Conservation (phyloP, 2,329 filamentous ascomycete genomes). For the Leptographium galeiforme region DNA sequence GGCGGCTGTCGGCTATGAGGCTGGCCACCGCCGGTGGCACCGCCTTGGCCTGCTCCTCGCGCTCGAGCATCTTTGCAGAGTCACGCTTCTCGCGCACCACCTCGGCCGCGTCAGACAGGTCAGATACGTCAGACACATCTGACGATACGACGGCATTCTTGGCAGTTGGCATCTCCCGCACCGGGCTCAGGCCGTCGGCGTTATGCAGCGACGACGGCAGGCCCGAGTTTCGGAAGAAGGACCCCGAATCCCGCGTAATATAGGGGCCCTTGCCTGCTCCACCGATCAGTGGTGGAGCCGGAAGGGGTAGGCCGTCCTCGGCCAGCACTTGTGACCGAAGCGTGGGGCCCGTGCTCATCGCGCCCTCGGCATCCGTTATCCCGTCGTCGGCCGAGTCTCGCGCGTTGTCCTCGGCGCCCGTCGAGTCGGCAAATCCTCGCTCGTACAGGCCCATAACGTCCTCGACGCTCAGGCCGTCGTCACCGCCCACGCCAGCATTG, state of each 20-base stretch:
- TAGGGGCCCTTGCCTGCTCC: conserved; percentile 4
- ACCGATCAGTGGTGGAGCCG: conserved; percentile 11
- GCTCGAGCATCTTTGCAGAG: conserved; percentile 34
- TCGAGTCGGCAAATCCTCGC: conserved; percentile 43
- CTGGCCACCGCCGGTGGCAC: background rate
- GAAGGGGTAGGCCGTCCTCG: background rate
- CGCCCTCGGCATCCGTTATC: conserved; percentile 9
- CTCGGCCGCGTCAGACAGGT: background rate
- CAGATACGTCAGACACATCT: background rate
- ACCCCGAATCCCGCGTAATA: conserved; percentile 23
- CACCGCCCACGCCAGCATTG: conserved; percentile 22
- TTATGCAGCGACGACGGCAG: conserved; percentile 21
- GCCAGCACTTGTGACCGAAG: background rate
- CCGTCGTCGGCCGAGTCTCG: conserved; percentile 21
- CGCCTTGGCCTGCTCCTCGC: conserved; percentile 10
- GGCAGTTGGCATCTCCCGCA: conserved; percentile 8
- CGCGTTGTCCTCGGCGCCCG: conserved; percentile 27
- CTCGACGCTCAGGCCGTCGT: conserved; percentile 48
- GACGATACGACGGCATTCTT: background rate
- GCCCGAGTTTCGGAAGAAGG: conserved; percentile 22
- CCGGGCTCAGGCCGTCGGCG: conserved; percentile 20
- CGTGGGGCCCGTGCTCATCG: background rate
- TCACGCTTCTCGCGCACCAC: conserved; percentile 27
- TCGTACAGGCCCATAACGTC: conserved; percentile 62
- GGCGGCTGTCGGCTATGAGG: conserved; percentile 2